These are phyloP conservation scores for Candida smagusa DNA, from an alignment of 1,139 yeast genomes.

Conservation along the genomic window DNA sequence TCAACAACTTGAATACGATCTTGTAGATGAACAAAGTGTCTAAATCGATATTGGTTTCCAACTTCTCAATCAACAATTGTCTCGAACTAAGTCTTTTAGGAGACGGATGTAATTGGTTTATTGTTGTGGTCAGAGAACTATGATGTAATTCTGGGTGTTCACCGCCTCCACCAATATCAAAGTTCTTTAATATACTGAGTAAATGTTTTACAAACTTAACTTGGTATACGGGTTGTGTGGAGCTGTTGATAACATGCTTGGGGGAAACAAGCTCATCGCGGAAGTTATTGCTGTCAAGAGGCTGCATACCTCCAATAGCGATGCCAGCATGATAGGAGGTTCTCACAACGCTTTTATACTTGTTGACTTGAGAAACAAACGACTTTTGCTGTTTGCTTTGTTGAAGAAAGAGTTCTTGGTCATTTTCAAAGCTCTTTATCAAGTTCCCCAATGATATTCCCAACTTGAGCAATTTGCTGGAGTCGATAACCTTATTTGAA, in stretches of 20 bases:
- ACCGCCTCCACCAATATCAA: constrained; percentile 32
- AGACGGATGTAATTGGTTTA: constrained; percentile 19
- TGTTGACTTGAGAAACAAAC: constrained; percentile 13
- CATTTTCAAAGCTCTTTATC: constrained; percentile 34
- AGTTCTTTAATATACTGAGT: constrained; percentile 34
- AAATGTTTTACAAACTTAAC: constrained; percentile 36
- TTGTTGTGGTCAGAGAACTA: constrained; percentile 13
- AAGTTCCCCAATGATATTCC: constrained; percentile 46
- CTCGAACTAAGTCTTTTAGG: constrained; percentile 43
- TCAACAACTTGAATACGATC: constrained; percentile 30
- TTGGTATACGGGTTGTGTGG: constrained; percentile 27
- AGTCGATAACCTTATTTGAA: constrained; percentile 33
- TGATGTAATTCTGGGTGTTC: constrained; percentile 8
- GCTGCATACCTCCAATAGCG: background rate
- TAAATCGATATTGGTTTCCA: constrained; percentile 42
- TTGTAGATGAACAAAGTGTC: constrained; percentile 42
- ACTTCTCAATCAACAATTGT: constrained; percentile 43
- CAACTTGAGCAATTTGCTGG: constrained; percentile 37
- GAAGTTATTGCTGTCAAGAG: constrained; percentile 1
- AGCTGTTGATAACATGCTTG: constrained; percentile 10
- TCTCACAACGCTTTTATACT: constrained; percentile 8
- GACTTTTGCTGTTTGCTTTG: constrained; percentile 23
- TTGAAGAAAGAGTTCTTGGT: constrained; percentile 30
- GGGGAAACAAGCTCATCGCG: constrained; percentile 5
- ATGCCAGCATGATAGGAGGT: constrained; percentile 3